Evolutionary conservation across 306 rosid species (phyloP), one percentile per base, ranked within the genome.

Genomic region (Phaseolus lunatus): DNA sequence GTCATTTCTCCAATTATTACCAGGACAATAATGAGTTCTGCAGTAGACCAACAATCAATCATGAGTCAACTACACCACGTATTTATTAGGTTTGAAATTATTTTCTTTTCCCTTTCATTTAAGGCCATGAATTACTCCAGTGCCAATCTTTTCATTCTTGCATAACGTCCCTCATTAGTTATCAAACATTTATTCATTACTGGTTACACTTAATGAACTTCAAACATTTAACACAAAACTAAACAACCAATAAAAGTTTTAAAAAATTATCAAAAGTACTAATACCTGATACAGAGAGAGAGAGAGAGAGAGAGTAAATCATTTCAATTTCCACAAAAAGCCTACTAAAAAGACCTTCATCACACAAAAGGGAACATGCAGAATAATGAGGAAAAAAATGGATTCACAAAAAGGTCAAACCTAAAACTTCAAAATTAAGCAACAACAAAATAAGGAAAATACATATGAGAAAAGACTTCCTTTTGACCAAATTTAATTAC

Each of bases 371-470:
- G 77, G 37, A 78, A 59, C 62, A 67, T 31, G 84, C 59, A 68
- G 39, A 75, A 72, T 67, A 44, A 75, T 26, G 64, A 80, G 24
- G 67, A 39, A 37, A 70, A 27, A 7, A 71, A 80, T 35, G 33
- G 50, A 80, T 76, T 75, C 68, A 33, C 71, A 56, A 39, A 62
- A 31, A 29, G 27, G 73, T 70, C 85, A 77, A 79, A 74, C 63
- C 23, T 16, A 84, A 69, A 67, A 75, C 85, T 78, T 78, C 67
- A 83, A 70, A 80, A 79, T 59, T 41, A 78, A 79, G 86, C 78
- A 79, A 77, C 54, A 70, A 45, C 22, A 73, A 67, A 81, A 52
- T 10, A 15, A 76, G 16, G 50, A 52, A 5, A 58, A 52, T 41
- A 26, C 7, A 59, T 14, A 2, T 31, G 67, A 61, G 44, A 31